phyloP scores from a whole-genome alignment of 805 yeast species.

The Blastobotrys americana region DNA sequence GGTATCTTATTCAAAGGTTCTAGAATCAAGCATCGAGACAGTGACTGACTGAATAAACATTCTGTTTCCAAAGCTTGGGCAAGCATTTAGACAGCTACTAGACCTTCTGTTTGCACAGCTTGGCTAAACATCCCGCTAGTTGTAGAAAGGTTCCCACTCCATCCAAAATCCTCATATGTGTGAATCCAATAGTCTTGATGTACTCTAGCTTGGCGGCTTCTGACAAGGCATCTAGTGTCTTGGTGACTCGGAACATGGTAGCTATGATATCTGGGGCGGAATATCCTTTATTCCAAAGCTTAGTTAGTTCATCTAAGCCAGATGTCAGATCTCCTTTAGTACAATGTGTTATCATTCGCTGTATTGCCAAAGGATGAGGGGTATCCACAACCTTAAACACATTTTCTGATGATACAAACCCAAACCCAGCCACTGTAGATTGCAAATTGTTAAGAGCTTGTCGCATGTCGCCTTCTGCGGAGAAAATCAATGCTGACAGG shows the following conservation, averaged over 20 bases:
- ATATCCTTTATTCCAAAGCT: conserved; percentile 84
- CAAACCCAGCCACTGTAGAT: conserved; percentile 90
- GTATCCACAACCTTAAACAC: conserved; percentile 94
- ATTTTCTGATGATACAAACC: conserved; percentile 80
- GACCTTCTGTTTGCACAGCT: conserved; percentile 24
- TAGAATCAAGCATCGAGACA: background rate
- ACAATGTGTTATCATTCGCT: conserved; percentile 51
- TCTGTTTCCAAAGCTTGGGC: conserved; percentile 4
- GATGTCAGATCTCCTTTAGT: conserved; percentile 47
- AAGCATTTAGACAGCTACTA: background rate
- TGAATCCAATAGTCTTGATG: conserved; percentile 79
- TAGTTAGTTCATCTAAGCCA: conserved; percentile 55
- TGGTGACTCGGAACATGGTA: conserved; percentile 82
- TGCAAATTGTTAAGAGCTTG: conserved; percentile 94
- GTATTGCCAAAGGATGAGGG: conserved; percentile 86
- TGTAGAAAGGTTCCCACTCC: conserved; percentile 88
- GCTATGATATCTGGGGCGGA: conserved; percentile 89
- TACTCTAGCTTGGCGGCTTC: conserved; percentile 68
- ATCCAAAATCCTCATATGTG: conserved; percentile 87
- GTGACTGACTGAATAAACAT: background rate
- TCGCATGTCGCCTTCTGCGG: conserved; percentile 98
- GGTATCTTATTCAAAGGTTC: conserved; percentile 2
- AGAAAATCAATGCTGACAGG: conserved; percentile 81
- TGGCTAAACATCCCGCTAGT: conserved; percentile 73
- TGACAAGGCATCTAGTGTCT: conserved; percentile 54